Percentiles rank a stretch among this genome's conserved stretches.
phyloP scores from a whole-genome alignment of 202 grass and related monocot species.

The Musa balbisiana region DNA sequence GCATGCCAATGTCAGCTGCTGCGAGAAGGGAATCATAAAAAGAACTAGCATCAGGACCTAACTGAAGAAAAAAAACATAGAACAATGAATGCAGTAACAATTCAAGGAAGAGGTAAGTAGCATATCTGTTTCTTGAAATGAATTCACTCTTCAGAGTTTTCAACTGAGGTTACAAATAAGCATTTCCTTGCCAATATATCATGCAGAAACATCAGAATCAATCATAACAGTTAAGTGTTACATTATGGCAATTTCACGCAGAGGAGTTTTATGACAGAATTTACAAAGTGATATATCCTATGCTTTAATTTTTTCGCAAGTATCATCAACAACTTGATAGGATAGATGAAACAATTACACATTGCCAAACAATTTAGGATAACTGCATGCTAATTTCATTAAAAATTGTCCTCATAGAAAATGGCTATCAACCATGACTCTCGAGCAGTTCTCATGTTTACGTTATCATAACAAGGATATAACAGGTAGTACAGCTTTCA shows the following conservation, averaged over 20 bases:
- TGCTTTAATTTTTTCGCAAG: no score
- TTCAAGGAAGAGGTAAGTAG: neutral
- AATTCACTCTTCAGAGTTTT: neutral
- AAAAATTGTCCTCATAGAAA: no score
- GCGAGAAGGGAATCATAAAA: conserved; percentile 21
- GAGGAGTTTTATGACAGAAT: no score
- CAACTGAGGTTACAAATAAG: neutral
- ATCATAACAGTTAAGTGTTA: neutral
- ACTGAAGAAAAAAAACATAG: conserved; percentile 12
- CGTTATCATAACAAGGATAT: no score
- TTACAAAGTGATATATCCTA: no score
- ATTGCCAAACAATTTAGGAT: no score
- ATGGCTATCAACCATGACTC: no score
- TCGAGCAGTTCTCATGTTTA: no score
- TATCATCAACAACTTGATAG: no score
- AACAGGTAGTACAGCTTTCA: no score
- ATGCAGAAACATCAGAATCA: neutral
- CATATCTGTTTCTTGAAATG: neutral
- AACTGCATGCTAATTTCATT: no score
- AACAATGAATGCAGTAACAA: neutral
- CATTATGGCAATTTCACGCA: neutral
- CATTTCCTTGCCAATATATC: neutral
- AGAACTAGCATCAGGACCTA: conserved; percentile 12
- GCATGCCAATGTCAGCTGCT: conserved; percentile 81
- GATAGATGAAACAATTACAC: no score